Evolutionary conservation across 176 grass and related monocot species (phyloP).

Genomic region (Juncus inflexus): DNA sequence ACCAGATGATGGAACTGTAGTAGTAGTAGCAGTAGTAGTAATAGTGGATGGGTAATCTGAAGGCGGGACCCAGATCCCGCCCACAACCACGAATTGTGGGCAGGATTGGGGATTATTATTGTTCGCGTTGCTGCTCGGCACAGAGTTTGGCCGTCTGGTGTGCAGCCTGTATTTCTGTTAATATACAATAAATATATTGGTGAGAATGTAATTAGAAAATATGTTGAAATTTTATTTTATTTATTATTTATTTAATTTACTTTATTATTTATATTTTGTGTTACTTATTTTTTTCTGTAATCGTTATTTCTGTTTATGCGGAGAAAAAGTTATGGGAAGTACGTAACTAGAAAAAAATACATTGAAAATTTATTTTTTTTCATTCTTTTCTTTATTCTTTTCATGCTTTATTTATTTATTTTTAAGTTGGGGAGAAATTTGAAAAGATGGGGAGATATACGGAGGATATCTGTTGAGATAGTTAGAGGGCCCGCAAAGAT

Average conservation of each 20-base stretch:
- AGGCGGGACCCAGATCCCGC: constrained; percentile 44
- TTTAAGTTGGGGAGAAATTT: no score
- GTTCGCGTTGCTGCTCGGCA: constrained; percentile 21
- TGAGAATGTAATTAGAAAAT: neutral
- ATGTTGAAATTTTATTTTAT: no score
- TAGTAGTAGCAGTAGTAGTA: constrained; percentile 7
- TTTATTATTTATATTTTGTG: neutral
- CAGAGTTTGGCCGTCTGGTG: constrained; percentile 33
- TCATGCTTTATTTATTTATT: neutral
- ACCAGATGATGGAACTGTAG: neutral
- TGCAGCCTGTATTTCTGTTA: constrained; percentile 46
- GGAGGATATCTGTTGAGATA: constrained; percentile 12
- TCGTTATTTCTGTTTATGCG: no score
- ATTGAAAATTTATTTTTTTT: neutral
- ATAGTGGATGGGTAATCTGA: constrained; percentile 31
- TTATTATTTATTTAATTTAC: neutral
- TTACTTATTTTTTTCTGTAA: no score
- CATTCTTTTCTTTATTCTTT: neutral
- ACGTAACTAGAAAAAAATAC: no score
- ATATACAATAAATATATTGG: neutral
- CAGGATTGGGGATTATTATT: neutral
- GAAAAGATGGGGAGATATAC: constrained; percentile 16
- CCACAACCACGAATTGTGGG: constrained; percentile 43
- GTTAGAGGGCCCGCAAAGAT: constrained; percentile 23
- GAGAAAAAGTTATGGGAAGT: no score